Evolutionary conservation across 176 grass and related monocot species (phyloP).

Genomic region (Bothriochloa decipiens): DNA sequence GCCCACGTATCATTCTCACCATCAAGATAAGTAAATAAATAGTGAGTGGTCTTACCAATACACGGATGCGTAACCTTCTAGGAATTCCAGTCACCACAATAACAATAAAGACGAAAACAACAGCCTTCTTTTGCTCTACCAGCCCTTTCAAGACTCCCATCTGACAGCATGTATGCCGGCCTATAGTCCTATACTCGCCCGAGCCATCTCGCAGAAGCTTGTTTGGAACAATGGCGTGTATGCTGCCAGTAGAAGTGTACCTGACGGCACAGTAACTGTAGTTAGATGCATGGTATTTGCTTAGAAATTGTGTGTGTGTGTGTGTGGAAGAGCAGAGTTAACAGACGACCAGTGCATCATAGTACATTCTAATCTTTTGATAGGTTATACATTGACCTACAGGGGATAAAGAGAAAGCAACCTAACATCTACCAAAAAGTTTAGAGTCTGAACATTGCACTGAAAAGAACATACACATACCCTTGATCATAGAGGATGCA

Average conservation of each 20-base stretch:
- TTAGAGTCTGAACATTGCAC: neutral
- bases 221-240: constrained; percentile 72
- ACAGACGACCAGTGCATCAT: neutral
- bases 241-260: constrained; percentile 72
- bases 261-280: constrained; percentile 17
- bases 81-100: neutral
- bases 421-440: neutral
- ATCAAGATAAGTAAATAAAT: neutral
- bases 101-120: neutral
- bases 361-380: neutral
- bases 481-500: constrained; percentile 79
- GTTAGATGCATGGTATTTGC: neutral
- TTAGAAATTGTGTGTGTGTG: neutral
- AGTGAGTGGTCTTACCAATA: neutral
- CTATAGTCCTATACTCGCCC: constrained; percentile 63
- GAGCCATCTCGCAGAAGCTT: constrained; percentile 35
- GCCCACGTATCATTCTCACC: neutral
- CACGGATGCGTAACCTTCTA: neutral
- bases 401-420: neutral
- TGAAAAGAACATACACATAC: constrained; percentile 14
- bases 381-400: neutral
- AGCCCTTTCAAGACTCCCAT: constrained; percentile 65
- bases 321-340: too few relatives aligned
- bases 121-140: constrained; percentile 50
- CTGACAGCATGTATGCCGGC: constrained; percentile 64